A percentile compares a stretch with the other conserved stretches of the same genome.
phyloP scores from a whole-genome alignment of 1,284 basidiomycete genomes.

The Pseudozyma tsukubaensis region DNA sequence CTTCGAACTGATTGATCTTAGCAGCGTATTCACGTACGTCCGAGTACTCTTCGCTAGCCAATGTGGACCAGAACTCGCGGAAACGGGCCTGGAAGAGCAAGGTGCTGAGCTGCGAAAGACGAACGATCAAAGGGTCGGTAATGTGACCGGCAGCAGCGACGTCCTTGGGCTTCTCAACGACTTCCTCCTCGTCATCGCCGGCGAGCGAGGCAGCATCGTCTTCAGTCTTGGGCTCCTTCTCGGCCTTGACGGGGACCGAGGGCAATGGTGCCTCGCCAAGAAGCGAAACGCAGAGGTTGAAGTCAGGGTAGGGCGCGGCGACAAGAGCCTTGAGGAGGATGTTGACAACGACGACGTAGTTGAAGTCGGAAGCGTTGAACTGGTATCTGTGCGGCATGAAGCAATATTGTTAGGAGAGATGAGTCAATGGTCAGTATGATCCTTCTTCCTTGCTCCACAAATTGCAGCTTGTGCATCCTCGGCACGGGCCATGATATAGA shows the following conservation, averaged over 20 bases:
- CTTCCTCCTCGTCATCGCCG: slow-evolving; percentile 42
- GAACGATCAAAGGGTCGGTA: slow-evolving; percentile 75
- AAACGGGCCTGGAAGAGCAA: slow-evolving; percentile 88
- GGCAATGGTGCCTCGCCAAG: slow-evolving; percentile 75
- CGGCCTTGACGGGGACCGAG: slow-evolving; percentile 40
- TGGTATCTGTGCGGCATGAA: slow-evolving; percentile 78
- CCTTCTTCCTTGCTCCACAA: background rate
- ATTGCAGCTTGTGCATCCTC: background rate
- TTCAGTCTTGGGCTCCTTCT: slow-evolving; percentile 40
- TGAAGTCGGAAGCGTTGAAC: slow-evolving; percentile 92
- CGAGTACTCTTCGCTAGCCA: slow-evolving; percentile 71
- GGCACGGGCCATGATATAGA: slow-evolving; percentile 11
- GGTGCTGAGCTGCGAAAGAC: slow-evolving; percentile 79
- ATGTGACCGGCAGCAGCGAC: slow-evolving; percentile 69
- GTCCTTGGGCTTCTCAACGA: slow-evolving; percentile 57
- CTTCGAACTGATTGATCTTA: slow-evolving; percentile 83
- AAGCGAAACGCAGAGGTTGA: slow-evolving; percentile 89
- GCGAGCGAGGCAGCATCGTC: slow-evolving; percentile 36
- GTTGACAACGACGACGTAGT: slow-evolving; percentile 90
- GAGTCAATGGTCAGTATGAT: slow-evolving; percentile 15
- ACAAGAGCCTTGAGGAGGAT: slow-evolving; percentile 92
- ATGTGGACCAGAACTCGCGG: slow-evolving; percentile 83
- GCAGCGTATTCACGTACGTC: slow-evolving; percentile 85
- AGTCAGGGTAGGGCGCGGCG: slow-evolving; percentile 82
- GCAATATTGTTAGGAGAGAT: background rate